phyloP scores from a whole-genome alignment of 2,329 filamentous ascomycete genomes.

The Fonsecaea pedrosoi region DNA sequence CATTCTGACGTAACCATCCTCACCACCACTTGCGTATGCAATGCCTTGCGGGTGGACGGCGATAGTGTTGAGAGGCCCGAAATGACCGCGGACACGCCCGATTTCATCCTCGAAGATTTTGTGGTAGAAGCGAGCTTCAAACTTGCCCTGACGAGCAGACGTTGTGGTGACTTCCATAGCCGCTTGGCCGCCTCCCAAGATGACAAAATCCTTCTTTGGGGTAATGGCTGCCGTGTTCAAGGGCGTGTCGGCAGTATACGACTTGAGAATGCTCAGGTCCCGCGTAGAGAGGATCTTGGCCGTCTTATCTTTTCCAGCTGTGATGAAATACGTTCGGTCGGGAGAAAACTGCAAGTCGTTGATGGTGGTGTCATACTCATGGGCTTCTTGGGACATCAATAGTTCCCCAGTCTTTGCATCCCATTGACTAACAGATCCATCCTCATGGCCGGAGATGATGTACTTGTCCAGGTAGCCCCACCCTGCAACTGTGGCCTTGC shows the following conservation, averaged over 20 bases:
- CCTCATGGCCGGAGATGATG: slow-evolving; percentile 97
- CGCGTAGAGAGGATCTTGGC: slow-evolving; percentile 87
- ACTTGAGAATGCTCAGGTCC: slow-evolving; percentile 91
- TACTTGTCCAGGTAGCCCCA: slow-evolving; percentile 95
- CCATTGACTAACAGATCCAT: slow-evolving; percentile 88
- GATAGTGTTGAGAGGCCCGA: slow-evolving; percentile 95
- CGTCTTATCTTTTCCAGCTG: slow-evolving; percentile 95
- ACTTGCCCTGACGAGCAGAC: slow-evolving; percentile 92
- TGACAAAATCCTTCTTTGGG: slow-evolving; percentile 95
- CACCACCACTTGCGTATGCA: slow-evolving; percentile 92
- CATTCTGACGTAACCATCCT: slow-evolving; percentile 97
- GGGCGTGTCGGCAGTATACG: slow-evolving; percentile 87
- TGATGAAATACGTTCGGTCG: slow-evolving; percentile 98
- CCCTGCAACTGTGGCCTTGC: slow-evolving; percentile 95
- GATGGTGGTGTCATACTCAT: slow-evolving; percentile 82
- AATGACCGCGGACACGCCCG: slow-evolving; percentile 94
- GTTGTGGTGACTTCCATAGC: slow-evolving; percentile 99
- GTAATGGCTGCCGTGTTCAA: slow-evolving; percentile 96
- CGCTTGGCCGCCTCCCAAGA: slow-evolving; percentile 96
- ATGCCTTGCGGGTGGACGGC: slow-evolving; percentile 90
- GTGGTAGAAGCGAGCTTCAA: slow-evolving; percentile 99
- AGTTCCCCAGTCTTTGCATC: slow-evolving; percentile 91
- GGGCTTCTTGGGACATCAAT: slow-evolving; percentile 78
- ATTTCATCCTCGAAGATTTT: slow-evolving; percentile 99
- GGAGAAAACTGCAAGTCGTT: slow-evolving; percentile 94